These are phyloP conservation scores for Bothriochloa decipiens DNA, from an alignment of 176 grass and related monocot species.

Conservation along the genomic window DNA sequence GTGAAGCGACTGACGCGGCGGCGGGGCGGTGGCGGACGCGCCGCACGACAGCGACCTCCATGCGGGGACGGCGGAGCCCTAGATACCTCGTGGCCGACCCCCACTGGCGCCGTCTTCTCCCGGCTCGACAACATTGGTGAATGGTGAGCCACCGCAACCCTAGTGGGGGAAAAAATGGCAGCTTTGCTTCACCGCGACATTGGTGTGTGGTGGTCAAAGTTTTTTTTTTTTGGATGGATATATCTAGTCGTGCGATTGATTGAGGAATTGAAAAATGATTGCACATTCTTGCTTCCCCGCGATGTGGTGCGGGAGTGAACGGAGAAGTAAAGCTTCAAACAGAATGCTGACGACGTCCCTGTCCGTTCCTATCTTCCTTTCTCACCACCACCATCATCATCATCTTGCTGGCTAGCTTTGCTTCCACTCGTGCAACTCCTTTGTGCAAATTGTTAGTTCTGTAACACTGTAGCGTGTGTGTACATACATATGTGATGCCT, in stretches of 20 bases:
- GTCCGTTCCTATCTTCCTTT: constrained; percentile 23
- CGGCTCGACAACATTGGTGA: not conserved
- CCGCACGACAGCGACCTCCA: not conserved
- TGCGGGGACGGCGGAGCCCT: not conserved
- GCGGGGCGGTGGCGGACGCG: not conserved
- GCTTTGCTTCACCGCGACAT: constrained; percentile 24
- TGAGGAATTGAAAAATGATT: not conserved
- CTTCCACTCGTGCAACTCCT: constrained; percentile 55
- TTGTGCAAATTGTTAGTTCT: constrained; percentile 20
- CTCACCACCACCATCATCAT: not conserved
- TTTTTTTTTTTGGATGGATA: not conserved
- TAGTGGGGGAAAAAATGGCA: not conserved
- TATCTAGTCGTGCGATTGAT: not conserved
- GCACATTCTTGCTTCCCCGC: constrained; percentile 38
- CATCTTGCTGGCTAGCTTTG: constrained; percentile 35
- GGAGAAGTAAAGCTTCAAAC: constrained; percentile 57
- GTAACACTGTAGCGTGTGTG: constrained; percentile 8
- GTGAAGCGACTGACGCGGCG: not conserved
- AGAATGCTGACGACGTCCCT: constrained; percentile 41
- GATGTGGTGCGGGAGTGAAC: constrained; percentile 2
- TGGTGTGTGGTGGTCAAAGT: not conserved
- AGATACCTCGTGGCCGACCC: not conserved
- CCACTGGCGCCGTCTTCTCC: not conserved
- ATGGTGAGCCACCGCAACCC: constrained; percentile 29
- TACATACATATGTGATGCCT: constrained; percentile 24